phyloP scores from a whole-genome alignment of 257 asterid genomes.

The Solanum sejunctum region DNA sequence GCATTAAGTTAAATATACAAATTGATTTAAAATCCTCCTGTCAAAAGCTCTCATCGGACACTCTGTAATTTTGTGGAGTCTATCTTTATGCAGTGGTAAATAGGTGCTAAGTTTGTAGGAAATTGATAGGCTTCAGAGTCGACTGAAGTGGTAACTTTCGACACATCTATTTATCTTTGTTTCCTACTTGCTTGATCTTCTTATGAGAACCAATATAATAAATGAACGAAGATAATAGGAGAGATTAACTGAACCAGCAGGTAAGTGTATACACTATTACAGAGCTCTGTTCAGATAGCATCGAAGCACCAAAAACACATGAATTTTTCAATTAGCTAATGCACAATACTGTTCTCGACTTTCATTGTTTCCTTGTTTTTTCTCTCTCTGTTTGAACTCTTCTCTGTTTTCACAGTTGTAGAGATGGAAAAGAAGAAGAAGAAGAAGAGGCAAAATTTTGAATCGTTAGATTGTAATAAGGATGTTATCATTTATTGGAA shows the following conservation, averaged over 20 bases:
- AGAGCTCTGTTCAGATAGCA: neutral
- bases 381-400: constrained; percentile 15
- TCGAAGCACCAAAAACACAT: neutral
- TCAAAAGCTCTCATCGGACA: too few relatives aligned
- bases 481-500: constrained; percentile 55
- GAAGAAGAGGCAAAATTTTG: neutral
- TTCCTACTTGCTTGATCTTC: neutral
- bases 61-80: too few relatives aligned
- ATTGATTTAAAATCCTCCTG: too few relatives aligned
- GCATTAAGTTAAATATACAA: too few relatives aligned
- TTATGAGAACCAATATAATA: neutral
- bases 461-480: constrained; percentile 31
- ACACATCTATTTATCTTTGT: neutral
- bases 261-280: neutral
- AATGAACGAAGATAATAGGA: neutral
- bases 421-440: constrained; percentile 8
- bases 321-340: neutral
- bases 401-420: neutral
- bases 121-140: neutral
- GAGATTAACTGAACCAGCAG: neutral
- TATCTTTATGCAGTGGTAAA: too few relatives aligned
- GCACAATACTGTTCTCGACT: neutral
- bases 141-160: neutral
- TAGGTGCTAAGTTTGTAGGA: neutral
- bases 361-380: neutral